Evolutionary conservation across 2,329 filamentous ascomycete genomes (phyloP).

Genomic region (Fusarium brevicatenulatum): DNA sequence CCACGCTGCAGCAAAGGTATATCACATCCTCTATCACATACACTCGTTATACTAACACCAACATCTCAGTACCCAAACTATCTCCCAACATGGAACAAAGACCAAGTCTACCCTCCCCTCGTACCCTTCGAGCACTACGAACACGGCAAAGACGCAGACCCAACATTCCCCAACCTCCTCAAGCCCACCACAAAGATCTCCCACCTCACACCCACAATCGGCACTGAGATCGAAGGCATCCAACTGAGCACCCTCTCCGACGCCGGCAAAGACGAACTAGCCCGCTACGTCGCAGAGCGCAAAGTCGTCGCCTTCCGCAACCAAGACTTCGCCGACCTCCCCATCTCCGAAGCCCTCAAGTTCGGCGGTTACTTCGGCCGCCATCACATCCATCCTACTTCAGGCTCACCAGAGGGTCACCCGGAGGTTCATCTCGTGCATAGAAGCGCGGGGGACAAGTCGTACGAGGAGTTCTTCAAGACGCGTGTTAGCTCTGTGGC

Average conservation of each 20-base stretch:
- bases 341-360: conserved; percentile 75
- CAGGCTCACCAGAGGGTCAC: conserved; percentile 76
- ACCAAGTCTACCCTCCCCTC: conserved; percentile 72
- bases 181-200: conserved; percentile 60
- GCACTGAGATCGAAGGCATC: conserved; percentile 75
- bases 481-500: conserved; percentile 82
- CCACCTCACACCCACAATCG: conserved; percentile 78
- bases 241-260: conserved; percentile 75
- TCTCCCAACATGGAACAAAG: conserved; percentile 75
- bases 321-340: conserved; percentile 77
- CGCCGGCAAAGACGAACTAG: conserved; percentile 80
- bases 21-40: rapidly evolving
- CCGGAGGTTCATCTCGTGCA: conserved; percentile 84
- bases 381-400: conserved; percentile 84
- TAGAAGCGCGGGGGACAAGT: conserved; percentile 65
- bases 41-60: background rate
- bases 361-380: conserved; percentile 81
- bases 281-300: conserved; percentile 77
- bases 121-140: conserved; percentile 78
- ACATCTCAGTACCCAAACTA: conserved; percentile 73
- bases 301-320: conserved; percentile 83
- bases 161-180: conserved; percentile 74
- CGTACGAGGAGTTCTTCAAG: conserved; percentile 67
- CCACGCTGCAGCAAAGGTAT: conserved; percentile 39
- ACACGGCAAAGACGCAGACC: conserved; percentile 79